Base-by-base conservation (phyloP, 1,284 basidiomycete species). In the Ustilago nuda region DNA sequence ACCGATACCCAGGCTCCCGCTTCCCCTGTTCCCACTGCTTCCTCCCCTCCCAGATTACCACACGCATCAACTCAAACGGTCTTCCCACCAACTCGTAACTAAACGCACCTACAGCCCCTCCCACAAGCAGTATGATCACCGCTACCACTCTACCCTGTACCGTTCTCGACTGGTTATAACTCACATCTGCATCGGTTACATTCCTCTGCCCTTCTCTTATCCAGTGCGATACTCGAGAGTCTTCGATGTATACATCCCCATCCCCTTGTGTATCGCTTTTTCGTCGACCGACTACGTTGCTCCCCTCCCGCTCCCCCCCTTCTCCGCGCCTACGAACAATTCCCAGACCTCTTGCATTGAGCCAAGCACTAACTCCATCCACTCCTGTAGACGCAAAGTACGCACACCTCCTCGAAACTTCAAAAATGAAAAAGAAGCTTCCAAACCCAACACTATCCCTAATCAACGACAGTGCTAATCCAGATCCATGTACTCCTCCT, bases 361-460 rank as follows among this genome's bases (percentile, higher is more conserved):
- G 61, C 71, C 72, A 72, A 12, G 71, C 77, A 48, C 70, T 65
- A 12, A 79, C 61, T 8, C 78, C 75, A 59, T 86, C 86, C 43
- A 83, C 76, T 11, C 72, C 61, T 12, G 81, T 78, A 2, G 85
- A 86, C 1, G 80, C 78, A 32, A 69, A 55, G 35, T 82, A 80
- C 1, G 86, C 85, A 15, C 69, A 56, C 17, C 84, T 72, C 13
- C 87, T 73, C 3, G 85, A 85, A 30, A 82, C 61, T 54, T 87
- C 86, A 63, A 87, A 87, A 51, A 85, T 73, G 54, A 84, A 73
- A 59, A 87, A 87, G 79, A 87, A 87, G 41, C 70, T 65, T 12
- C 85, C 74, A 43, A 85, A 85, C 9, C 84, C 84, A 27, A 87
- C 68, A 7, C 78, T 77, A 66, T 87, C 87, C 43, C 87, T 82